phyloP scores from a whole-genome alignment of 148 eudicot species.

The Amaranthus palmeri region DNA sequence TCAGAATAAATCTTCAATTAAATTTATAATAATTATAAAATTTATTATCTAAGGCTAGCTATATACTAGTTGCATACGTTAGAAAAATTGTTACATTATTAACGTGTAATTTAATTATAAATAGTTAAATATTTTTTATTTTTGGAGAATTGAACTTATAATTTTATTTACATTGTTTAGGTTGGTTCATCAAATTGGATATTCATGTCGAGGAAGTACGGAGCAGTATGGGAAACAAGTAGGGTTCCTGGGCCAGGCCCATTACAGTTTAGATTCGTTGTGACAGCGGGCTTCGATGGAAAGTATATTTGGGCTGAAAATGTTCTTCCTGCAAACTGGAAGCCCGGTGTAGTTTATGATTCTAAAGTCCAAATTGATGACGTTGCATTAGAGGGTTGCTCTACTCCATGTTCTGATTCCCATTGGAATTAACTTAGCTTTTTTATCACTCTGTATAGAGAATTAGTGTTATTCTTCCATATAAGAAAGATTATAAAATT shows the following conservation, averaged over 20 bases:
- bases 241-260: conserved; percentile 46
- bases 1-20: too few relatives aligned
- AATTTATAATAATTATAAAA: too few relatives aligned
- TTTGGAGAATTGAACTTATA: too few relatives aligned
- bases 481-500: too few relatives aligned
- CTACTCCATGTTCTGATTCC: conserved; percentile 41
- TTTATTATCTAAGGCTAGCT: too few relatives aligned
- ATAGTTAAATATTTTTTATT: too few relatives aligned
- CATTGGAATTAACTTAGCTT: conserved; percentile 20
- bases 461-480: too few relatives aligned
- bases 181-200: conserved; percentile 61
- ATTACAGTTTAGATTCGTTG: conserved; percentile 53
- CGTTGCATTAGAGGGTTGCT: conserved; percentile 52
- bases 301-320: conserved; percentile 53
- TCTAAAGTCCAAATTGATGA: conserved; percentile 47
- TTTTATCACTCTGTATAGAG: conserved; percentile 9
- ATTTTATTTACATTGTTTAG: conserved; percentile 19
- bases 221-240: conserved; percentile 76
- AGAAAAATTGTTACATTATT: too few relatives aligned
- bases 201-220: conserved; percentile 52
- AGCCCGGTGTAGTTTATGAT: conserved; percentile 40
- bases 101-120: too few relatives aligned
- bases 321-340: conserved; percentile 69
- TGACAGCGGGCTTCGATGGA: conserved; percentile 77
- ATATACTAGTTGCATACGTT: too few relatives aligned